Evolutionary conservation across 306 rosid species (phyloP), one percentile per base, ranked within the genome.

Genomic region (Sphenostylis stenocarpa): DNA sequence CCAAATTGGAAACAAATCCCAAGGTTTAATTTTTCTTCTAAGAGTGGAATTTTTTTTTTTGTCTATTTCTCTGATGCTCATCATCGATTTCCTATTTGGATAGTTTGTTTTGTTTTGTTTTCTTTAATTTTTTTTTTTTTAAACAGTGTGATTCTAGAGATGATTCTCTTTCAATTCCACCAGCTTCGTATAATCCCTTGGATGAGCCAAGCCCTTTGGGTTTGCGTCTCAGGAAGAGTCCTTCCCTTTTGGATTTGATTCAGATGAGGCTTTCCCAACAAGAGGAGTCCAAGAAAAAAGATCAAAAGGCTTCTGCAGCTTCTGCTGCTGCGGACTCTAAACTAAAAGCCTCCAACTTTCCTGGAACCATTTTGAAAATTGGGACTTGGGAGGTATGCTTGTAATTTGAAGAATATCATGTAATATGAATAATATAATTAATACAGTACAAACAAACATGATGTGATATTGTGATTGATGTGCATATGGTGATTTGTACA

Each of bases 131-230:
- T 11, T 16, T 4, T 28, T 0, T 38, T 38, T 20, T 23, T 62
- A 48, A 58, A n/a, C 84, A 83, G 89, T 65, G 71, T 78, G 70
- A 24, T 81, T 70, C 83, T 29, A 58, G 71, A 28, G 72, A 56
- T 83, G 89, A 73, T 36, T 61, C 67, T 0, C 48, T 53, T 55
- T 39, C 62, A n/a, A 56, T 67, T 2, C 70, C 84, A 4, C 58
- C 84, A 1, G n/a, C 82, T 56, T 51, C 19, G 4, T 88, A 81
- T 52, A 84, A 88, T 44, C 93, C 93, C 4, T 70, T 90, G 14
- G 89, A 92, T 73, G 97, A 92, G 76, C 97, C 93, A n/a, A 92
- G 97, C 52, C 96, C 98, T 0, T 75, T 93, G 16, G 98, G 96
- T 9, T 86, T 93, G 89, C 90, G 90, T 31, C 86, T 93, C 7